phyloP scores from a whole-genome alignment of 768 basidiomycete species.

The Zangia roseola region DNA sequence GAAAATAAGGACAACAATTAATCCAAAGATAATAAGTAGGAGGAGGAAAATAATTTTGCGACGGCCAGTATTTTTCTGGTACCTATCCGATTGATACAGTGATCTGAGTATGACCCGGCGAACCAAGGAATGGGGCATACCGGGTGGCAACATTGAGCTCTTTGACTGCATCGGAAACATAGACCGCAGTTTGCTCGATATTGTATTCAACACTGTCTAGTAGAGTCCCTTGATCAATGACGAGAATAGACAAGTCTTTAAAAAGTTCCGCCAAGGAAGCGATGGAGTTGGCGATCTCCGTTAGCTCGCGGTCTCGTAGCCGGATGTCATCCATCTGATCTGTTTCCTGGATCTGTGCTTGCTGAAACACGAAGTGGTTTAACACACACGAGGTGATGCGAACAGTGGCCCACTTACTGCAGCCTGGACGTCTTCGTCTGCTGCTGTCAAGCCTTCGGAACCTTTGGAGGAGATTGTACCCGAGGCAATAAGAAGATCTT shows the following conservation, averaged over 20 bases:
- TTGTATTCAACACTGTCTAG: constrained; percentile 98
- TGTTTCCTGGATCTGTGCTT: constrained; percentile 36
- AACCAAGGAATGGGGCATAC: constrained; percentile 42
- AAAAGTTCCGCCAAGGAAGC: constrained; percentile 91
- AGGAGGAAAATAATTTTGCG: constrained; percentile 93
- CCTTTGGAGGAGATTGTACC: constrained; percentile 82
- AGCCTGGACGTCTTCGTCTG: constrained; percentile 89
- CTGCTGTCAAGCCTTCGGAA: constrained; percentile 76
- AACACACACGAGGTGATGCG: constrained; percentile 13
- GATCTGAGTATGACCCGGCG: background rate
- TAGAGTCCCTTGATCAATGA: constrained; percentile 97
- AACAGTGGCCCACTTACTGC: constrained; percentile 54
- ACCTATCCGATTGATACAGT: constrained; percentile 44
- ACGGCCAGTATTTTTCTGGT: constrained; percentile 92
- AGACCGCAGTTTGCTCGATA: constrained; percentile 85
- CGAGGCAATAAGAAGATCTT: constrained; percentile 89
- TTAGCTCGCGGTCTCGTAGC: constrained; percentile 66
- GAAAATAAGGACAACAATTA: constrained; percentile 87
- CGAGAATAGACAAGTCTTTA: constrained; percentile 88
- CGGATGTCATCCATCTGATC: constrained; percentile 42
- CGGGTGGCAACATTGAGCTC: constrained; percentile 80
- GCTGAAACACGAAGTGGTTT: constrained; percentile 20
- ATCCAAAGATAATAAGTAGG: constrained; percentile 83
- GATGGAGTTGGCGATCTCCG: constrained; percentile 90
- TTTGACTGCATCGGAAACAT: constrained; percentile 79